Percentiles rank a stretch among this genome's conserved stretches.
Evolutionary conservation across 1,284 basidiomycete species (phyloP).

Genomic region (Apiotrichum akiyoshidainum): DNA sequence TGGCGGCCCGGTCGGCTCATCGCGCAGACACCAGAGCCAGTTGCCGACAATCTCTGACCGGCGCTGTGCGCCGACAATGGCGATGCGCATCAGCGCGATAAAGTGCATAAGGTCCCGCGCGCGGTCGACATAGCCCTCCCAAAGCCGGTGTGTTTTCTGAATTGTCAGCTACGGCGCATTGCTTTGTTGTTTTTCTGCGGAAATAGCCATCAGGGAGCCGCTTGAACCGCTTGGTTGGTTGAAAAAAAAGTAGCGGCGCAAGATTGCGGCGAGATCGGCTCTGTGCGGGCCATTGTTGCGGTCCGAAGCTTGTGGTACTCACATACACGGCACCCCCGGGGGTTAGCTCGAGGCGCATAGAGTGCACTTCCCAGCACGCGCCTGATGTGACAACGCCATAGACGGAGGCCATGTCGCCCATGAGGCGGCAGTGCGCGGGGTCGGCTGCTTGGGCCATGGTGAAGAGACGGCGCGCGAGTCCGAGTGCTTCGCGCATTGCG

Average conservation of each 20-base stretch:
- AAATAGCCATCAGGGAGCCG: no score
- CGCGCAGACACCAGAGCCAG: constrained; percentile 4
- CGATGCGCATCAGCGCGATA: constrained; percentile 1
- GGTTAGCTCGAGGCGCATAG: neutral
- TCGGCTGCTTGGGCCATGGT: neutral
- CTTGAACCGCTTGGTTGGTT: no score
- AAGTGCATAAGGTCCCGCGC: neutral
- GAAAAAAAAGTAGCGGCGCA: no score
- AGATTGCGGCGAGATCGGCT: no score
- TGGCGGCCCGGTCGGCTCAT: neutral
- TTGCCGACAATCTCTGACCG: constrained; percentile 1
- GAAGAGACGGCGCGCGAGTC: neutral
- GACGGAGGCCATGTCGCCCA: neutral
- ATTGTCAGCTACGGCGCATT: no score
- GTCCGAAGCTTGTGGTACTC: neutral
- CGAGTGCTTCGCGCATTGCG: neutral
- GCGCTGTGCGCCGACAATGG: neutral
- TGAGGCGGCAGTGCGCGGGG: neutral
- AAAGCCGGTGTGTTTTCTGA: neutral
- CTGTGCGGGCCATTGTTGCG: no score
- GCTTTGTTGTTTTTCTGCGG: no score
- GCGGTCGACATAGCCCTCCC: constrained; percentile 2
- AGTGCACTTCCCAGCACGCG: constrained; percentile 1
- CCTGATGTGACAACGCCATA: neutral
- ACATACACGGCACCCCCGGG: neutral